Evolutionary conservation across 352 stramenopile genomes (phyloP).

Genomic region (Pythium folliculosum): DNA sequence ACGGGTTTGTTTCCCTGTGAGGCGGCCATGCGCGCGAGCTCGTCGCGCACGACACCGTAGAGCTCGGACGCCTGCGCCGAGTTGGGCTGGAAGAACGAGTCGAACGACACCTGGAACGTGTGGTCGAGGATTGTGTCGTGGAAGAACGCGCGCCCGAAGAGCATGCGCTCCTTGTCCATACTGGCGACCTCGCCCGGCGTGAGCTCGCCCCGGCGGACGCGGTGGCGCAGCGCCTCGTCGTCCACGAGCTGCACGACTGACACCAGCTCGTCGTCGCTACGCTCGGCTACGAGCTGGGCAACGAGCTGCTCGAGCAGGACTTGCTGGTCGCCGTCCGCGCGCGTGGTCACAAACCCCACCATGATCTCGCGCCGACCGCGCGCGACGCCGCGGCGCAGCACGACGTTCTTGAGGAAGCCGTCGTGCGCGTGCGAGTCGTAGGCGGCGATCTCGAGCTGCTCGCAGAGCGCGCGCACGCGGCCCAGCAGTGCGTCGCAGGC

Average conservation of each 20-base stretch:
- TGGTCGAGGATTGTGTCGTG: slow-evolving; percentile 65
- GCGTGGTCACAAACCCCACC: slow-evolving; percentile 64
- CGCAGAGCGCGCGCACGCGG: slow-evolving; percentile 33
- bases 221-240: slow-evolving; percentile 57
- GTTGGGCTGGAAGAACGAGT: slow-evolving; percentile 85
- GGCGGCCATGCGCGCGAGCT: slow-evolving; percentile 24
- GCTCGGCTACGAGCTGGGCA: slow-evolving; percentile 29
- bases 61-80: slow-evolving; percentile 53
- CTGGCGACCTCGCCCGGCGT: neutral
- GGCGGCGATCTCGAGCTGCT: slow-evolving; percentile 35
- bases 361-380: slow-evolving; percentile 45
- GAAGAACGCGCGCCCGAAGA: slow-evolving; percentile 50
- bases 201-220: slow-evolving; percentile 4
- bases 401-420: slow-evolving; percentile 70
- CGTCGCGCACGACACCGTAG: slow-evolving; percentile 54
- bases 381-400: slow-evolving; percentile 54
- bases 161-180: slow-evolving; percentile 31
- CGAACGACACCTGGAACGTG: slow-evolving; percentile 63
- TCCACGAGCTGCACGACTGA: slow-evolving; percentile 70
- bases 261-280: slow-evolving; percentile 36
- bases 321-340: slow-evolving; percentile 41
- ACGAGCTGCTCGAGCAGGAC: slow-evolving; percentile 37
- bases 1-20: slow-evolving; percentile 38
- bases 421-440: slow-evolving; percentile 65
- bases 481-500: slow-evolving; percentile 50